phyloP scores from a whole-genome alignment of 495 filamentous ascomycete species.

The Penicillium angulare region DNA sequence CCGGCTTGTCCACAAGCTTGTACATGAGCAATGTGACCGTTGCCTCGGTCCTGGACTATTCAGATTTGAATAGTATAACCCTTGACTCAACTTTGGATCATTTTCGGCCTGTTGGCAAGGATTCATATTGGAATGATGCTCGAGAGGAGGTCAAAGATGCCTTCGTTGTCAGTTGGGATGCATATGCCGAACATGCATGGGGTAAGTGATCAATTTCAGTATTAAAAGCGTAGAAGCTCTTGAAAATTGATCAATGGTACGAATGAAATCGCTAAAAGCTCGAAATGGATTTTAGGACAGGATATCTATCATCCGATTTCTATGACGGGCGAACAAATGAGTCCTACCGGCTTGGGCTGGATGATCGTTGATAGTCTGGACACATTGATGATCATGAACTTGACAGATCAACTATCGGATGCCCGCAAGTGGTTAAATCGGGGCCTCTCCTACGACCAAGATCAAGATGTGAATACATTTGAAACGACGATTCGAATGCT shows the following conservation, averaged over 20 bases:
- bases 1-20: neutral
- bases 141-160: conserved; percentile 73
- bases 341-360: conserved; percentile 66
- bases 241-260: no score
- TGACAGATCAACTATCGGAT: conserved; percentile 69
- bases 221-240: no score
- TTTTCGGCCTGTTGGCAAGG: conserved; percentile 1
- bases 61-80: no score
- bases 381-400: conserved; percentile 88
- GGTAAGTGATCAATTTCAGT: conserved; percentile 50
- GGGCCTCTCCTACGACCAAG: conserved; percentile 69
- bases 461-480: conserved; percentile 86
- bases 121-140: conserved; percentile 56
- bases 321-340: conserved; percentile 72
- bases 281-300: conserved; percentile 22
- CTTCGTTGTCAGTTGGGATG: conserved; percentile 75
- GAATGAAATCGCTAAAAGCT: neutral
- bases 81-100: neutral
- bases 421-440: conserved; percentile 75
- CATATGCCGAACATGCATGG: conserved; percentile 83
- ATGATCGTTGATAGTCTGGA: conserved; percentile 86
- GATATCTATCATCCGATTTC: conserved; percentile 75
- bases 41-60: no score
- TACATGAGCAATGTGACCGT: no score
- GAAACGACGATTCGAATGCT: conserved; percentile 91